Conservation (phyloP, 2,329 filamentous ascomycete species). For the Lasiodiplodia citricola region DNA sequence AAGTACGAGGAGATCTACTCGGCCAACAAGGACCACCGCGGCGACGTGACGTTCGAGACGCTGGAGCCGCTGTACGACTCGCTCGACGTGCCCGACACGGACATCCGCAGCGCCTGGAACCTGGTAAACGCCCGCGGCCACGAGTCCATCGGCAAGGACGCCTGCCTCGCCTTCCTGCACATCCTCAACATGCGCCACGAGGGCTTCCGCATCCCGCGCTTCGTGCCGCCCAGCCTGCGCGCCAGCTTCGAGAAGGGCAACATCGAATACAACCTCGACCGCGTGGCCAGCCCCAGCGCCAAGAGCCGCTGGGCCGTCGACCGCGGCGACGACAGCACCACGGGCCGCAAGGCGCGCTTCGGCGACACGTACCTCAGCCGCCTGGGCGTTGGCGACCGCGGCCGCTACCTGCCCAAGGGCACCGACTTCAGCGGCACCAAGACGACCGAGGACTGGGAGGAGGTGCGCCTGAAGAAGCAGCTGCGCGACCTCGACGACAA, state of each 20-base stretch:
- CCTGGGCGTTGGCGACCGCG: slow-evolving; percentile 76
- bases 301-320: slow-evolving; percentile 75
- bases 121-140: slow-evolving; percentile 90
- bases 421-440: slow-evolving; percentile 89
- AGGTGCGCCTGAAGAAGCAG: slow-evolving; percentile 92
- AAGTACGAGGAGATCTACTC: slow-evolving; percentile 99
- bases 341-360: slow-evolving; percentile 94
- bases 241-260: slow-evolving; percentile 92
- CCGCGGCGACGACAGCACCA: slow-evolving; percentile 78
- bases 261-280: slow-evolving; percentile 94
- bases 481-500: slow-evolving; percentile 87
- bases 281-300: slow-evolving; percentile 65
- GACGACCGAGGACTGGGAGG: slow-evolving; percentile 93
- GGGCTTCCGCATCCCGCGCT: slow-evolving; percentile 90
- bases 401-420: slow-evolving; percentile 75
- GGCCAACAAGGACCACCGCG: slow-evolving; percentile 85
- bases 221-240: slow-evolving; percentile 87
- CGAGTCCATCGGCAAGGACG: slow-evolving; percentile 89
- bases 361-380: slow-evolving; percentile 95
- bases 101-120: slow-evolving; percentile 94
- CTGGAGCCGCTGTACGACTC: slow-evolving; percentile 85
- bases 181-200: slow-evolving; percentile 96
- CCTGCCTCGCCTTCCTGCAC: slow-evolving; percentile 90
- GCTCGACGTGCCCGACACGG: slow-evolving; percentile 74
- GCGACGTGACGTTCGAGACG: slow-evolving; percentile 74